Base-by-base conservation (phyloP, 1,139 yeast species). In the Hansenula sp. region DNA sequence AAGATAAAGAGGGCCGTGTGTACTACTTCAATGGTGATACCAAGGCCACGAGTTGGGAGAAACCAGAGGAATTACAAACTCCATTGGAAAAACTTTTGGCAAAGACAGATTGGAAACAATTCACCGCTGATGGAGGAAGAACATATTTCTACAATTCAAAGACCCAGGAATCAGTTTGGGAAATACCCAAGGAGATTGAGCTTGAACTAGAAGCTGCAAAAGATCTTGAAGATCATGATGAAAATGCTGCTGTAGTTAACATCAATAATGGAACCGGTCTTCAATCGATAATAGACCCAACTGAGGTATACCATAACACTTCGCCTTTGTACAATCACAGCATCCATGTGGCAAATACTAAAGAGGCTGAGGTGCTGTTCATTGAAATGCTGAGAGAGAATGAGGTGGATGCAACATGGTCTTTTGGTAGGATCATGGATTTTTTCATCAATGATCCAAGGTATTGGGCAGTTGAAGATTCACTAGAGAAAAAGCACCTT, bases 161-260 rank as follows among this genome's bases (percentile, higher is more conserved):
- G 17, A 78, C 91, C 0, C 77, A 79, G 4, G 82, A 81, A 55
- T 83, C 95, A 12, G 81, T 85, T 0, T 91, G 97, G 97, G 88
- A 82, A 24, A 62, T 76, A 19, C 97, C 97, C 0, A 68, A 59
- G 0, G 83, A 67, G 19, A 47, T 48, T 5, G 48, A 47, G 17
- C 46, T 37, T 6, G 44, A 47, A 9, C 36, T 49, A 10, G 52
- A 47, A 19, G 7, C 35, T 48, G 12, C 50, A 44, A 24, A 51
- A 46, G 12, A 43, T 46, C 21, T 32, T 39, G 44, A 28, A 25
- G 33, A 40, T 18, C 41, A 38, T 1, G 44, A 35, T 2, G 38
- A 42, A 28, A 33, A 35, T 18, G 43, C 39, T 16, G 39, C 16
- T 12, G 25, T 17, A 1, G 27, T 36, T 25, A 19, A 13, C 24